Conservation (phyloP, 148 eudicot genomes). For the Rhododendron ovatum region DNA sequence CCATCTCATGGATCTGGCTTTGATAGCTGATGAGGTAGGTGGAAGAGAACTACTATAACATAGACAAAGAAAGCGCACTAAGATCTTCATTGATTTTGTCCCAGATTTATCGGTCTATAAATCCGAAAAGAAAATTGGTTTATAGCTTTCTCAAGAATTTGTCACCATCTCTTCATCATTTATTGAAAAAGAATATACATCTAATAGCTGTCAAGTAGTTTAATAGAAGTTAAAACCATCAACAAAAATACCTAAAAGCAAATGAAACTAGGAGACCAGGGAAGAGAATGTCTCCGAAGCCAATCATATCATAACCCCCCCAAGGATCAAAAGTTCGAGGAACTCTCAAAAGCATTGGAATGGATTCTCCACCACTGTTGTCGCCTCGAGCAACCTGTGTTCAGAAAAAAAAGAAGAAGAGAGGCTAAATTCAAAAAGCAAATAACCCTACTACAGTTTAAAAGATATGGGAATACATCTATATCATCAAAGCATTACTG, state of each 20-base stretch:
- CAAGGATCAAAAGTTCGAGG: constrained; percentile 80
- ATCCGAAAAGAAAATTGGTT: neutral
- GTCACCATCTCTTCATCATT: neutral
- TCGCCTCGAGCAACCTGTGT: constrained; percentile 83
- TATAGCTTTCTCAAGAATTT: neutral
- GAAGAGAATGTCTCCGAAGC: constrained; percentile 93
- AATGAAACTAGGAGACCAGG: constrained; percentile 88
- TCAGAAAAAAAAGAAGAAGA: neutral
- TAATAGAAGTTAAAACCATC: neutral
- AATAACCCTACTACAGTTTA: neutral
- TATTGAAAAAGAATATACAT: neutral
- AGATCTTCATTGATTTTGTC: neutral
- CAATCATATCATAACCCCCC: constrained; percentile 78
- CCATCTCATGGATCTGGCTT: neutral
- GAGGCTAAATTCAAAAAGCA: neutral
- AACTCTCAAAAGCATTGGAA: constrained; percentile 83
- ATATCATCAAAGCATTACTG: neutral
- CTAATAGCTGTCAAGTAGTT: neutral
- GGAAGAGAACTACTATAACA: neutral
- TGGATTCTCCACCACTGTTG: constrained; percentile 71
- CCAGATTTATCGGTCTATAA: neutral
- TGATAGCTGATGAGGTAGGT: neutral
- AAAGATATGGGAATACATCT: neutral
- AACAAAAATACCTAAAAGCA: constrained; percentile 43
- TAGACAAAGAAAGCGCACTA: neutral